Evolutionary conservation across 768 basidiomycete genomes (phyloP).

Genomic region (Auricularia sp.): DNA sequence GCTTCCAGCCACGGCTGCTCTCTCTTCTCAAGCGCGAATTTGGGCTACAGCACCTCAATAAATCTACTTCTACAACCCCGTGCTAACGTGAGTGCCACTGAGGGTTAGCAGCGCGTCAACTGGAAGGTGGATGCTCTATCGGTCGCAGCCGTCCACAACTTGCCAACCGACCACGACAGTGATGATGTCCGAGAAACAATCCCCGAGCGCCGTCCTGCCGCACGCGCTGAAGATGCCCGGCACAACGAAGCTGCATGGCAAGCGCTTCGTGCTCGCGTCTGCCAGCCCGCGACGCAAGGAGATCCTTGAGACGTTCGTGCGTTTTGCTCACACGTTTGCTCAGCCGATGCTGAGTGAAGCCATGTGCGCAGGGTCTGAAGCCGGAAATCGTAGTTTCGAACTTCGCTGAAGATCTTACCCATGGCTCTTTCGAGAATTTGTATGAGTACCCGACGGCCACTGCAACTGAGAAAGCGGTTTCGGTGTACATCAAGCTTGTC

Average conservation of each 20-base stretch:
- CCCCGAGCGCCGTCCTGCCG: not conserved
- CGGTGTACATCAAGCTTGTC: conserved; percentile 81
- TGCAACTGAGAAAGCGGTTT: conserved; percentile 69
- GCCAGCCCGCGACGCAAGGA: conserved; percentile 78
- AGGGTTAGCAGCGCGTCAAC: no score
- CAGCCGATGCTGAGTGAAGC: not conserved
- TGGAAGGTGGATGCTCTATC: no score
- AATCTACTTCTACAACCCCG: no score
- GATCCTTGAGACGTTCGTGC: conserved; percentile 67
- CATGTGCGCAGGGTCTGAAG: conserved; percentile 38
- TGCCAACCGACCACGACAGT: no score
- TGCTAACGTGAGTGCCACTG: no score
- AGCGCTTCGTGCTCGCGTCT: conserved; percentile 78
- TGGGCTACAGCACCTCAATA: no score
- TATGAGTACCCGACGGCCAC: conserved; percentile 72
- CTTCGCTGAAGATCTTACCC: conserved; percentile 70
- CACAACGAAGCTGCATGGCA: conserved; percentile 55
- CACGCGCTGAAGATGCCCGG: conserved; percentile 14
- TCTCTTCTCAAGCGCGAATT: no score
- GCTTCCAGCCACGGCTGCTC: no score
- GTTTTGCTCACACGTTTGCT: conserved; percentile 19
- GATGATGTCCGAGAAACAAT: not conserved
- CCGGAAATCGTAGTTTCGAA: conserved; percentile 67
- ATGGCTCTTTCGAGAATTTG: conserved; percentile 56
- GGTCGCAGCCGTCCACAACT: no score